Base-by-base conservation (phyloP, 2,329 filamentous ascomycete species). In the Epichloe sp. region DNA sequence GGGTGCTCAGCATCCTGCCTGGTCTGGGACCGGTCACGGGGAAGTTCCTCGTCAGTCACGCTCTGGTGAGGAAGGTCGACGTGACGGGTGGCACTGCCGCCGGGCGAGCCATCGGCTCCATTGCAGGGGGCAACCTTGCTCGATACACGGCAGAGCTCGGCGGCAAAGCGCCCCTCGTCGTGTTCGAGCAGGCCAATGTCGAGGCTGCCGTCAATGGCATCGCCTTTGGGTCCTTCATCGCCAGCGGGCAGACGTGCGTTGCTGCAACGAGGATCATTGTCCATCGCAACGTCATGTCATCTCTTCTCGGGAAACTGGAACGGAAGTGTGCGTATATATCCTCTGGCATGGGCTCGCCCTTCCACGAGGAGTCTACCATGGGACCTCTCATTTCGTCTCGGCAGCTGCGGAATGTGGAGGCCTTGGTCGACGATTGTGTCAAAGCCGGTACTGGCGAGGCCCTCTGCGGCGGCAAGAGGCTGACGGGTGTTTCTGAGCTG, bases 181-280 rank as follows among this genome's bases (percentile, higher is more conserved):
- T 87, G 56, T 86, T 86, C 57, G 72, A 77, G 36, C 73, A 80
- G 51, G 82, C 82, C 1, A 76, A 85, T 56, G 63, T 86, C 21
- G 77, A 81, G 52, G 75, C 80, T 40, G 81, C 83, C 14, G 81
- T 85, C 58, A 83, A 83, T 49, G 85, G 83, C 62, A 79, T 83
- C 61, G 82, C 81, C 4, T 78, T 78, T 57, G 76, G 75, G 3
- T 73, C 75, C 6, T 79, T 77, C 52, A 67, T 77, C 17, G 76
- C 76, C 6, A 76, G 74, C 50, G 76, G 76, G 0, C 76, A 79
- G 65, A 77, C 74, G 1, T 79, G 76, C 55, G 85, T 85, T 50
- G 85, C 85, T 6, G 83, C 83, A 49, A 88, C 85, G 40, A 77
- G 86, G 60, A 79, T 91, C 62, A 80, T 88, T 63, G 85, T 89